These are phyloP conservation scores for Ochetophila trinervis DNA, from an alignment of 306 rosid genomes.

Conservation along the genomic window DNA sequence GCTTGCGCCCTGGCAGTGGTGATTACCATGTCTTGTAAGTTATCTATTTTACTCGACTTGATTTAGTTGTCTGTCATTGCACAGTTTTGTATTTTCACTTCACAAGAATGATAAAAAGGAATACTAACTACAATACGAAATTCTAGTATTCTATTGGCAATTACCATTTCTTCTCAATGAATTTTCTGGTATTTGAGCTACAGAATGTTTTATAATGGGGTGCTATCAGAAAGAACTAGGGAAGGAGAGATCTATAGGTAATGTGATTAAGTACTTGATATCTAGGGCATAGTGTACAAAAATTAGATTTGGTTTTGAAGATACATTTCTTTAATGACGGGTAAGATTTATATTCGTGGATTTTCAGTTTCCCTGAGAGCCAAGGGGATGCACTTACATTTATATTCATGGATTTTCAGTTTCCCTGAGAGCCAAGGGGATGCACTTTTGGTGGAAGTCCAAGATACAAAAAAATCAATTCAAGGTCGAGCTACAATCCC, in stretches of 20 bases:
- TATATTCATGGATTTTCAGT: conserved; percentile 53
- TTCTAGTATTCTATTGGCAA: too few species aligned
- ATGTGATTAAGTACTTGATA: too few species aligned
- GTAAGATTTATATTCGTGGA: conserved; percentile 1
- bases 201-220: too few species aligned
- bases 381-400: conserved; percentile 86
- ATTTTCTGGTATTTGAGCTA: too few species aligned
- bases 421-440: conserved; percentile 92
- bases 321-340: too few species aligned
- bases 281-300: too few species aligned
- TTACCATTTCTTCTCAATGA: too few species aligned
- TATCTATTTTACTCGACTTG: conserved; percentile 4
- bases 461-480: conserved; percentile 58
- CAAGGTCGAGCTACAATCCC: conserved; percentile 81
- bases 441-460: conserved; percentile 72
- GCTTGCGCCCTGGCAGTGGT: conserved; percentile 71
- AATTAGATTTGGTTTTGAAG: too few species aligned
- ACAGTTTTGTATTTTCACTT: conserved; percentile 4
- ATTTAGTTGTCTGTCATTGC: conserved; percentile 15
- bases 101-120: background rate
- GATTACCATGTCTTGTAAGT: conserved; percentile 92
- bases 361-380: conserved; percentile 87
- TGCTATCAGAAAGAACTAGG: too few species aligned
- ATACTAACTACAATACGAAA: too few species aligned
- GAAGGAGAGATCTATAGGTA: too few species aligned